phyloP scores from a whole-genome alignment of 208 protist genomes.

The Leishmania martiniquensis region DNA sequence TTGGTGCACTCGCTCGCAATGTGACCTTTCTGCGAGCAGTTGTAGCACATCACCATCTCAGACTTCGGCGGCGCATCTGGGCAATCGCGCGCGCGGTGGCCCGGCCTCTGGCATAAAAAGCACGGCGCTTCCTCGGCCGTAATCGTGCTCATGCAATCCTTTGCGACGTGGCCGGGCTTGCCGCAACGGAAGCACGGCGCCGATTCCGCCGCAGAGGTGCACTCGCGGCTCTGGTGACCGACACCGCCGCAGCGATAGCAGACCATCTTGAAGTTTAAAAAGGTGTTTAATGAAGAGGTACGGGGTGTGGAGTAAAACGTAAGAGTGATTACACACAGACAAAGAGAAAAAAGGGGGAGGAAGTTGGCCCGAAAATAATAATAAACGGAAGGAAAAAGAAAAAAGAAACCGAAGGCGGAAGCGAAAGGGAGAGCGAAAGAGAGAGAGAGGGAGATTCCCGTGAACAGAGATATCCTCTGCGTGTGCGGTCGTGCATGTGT shows the following conservation, averaged over 20 bases:
- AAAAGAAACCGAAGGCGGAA: background rate
- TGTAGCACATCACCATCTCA: constrained; percentile 79
- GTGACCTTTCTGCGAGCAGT: constrained; percentile 81
- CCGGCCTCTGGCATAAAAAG: constrained; percentile 88
- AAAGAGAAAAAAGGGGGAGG: constrained; percentile 3
- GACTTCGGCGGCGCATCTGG: constrained; percentile 75
- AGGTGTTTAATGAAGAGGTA: background rate
- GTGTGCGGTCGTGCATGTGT: background rate
- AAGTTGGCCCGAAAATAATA: too few relatives aligned
- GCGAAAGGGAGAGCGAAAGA: background rate
- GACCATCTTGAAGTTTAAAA: constrained; percentile 55
- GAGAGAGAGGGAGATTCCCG: background rate
- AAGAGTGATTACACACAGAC: constrained; percentile 6
- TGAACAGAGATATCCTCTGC: background rate
- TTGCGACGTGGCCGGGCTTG: constrained; percentile 77
- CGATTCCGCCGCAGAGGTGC: constrained; percentile 45
- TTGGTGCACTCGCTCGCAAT: constrained; percentile 81
- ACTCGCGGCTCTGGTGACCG: constrained; percentile 83
- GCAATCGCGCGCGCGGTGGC: constrained; percentile 89
- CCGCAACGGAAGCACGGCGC: constrained; percentile 85
- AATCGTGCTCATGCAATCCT: constrained; percentile 73
- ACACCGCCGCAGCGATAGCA: constrained; percentile 86
- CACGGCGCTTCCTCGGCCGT: constrained; percentile 73
- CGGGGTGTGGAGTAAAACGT: constrained; percentile 2
- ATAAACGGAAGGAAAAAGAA: constrained; percentile 11